These are phyloP conservation scores for Chlamydomonas applanata DNA, from an alignment of 139 green algal genomes.

Conservation along the genomic window DNA sequence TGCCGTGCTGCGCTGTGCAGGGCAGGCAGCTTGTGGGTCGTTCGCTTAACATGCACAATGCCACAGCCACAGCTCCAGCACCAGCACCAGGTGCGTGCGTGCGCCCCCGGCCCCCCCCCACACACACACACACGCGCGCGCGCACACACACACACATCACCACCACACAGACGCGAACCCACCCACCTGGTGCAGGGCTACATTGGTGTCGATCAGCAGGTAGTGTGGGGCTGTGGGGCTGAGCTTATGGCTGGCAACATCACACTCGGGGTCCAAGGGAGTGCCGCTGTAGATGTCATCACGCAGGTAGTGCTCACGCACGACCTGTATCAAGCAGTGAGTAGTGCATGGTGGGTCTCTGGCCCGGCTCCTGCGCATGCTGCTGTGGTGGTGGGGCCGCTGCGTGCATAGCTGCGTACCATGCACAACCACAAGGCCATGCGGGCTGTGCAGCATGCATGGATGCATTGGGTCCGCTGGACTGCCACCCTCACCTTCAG, in stretches of 20 bases:
- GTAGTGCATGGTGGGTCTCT: no score
- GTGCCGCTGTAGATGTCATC: constrained; percentile 92
- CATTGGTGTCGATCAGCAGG: constrained; percentile 94
- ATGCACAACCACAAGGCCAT: neutral
- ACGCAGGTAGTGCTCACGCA: constrained; percentile 93
- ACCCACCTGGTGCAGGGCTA: constrained; percentile 79
- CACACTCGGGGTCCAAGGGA: constrained; percentile 66
- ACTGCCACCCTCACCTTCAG: constrained; percentile 62
- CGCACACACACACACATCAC: no score
- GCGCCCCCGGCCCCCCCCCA: no score
- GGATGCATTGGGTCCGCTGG: neutral
- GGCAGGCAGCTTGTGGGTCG: neutral
- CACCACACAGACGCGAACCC: no score
- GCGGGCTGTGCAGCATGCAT: neutral
- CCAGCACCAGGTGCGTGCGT: no score
- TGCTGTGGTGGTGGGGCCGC: no score
- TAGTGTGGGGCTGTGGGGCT: constrained; percentile 67
- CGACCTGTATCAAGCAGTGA: constrained; percentile 48
- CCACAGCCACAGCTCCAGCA: no score
- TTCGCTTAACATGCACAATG: no score
- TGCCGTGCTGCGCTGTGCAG: no score
- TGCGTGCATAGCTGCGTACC: no score
- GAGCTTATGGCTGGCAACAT: constrained; percentile 57
- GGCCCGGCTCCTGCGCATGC: no score
- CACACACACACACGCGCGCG: no score